Conservation (phyloP, 306 rosid species). For the Trifolium fragiferum region DNA sequence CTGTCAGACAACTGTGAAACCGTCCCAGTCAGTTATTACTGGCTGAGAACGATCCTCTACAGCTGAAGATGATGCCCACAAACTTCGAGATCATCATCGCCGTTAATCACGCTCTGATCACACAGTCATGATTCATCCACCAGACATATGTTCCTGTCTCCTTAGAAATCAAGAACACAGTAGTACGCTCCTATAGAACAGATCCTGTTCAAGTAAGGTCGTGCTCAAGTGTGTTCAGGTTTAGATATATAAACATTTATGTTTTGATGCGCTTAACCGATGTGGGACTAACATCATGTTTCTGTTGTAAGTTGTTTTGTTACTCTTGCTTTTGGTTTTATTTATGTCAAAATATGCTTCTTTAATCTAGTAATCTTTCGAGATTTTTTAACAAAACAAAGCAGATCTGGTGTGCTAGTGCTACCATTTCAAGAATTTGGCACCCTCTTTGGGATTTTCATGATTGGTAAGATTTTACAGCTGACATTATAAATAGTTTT, state of each 20-base stretch:
- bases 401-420: neutral
- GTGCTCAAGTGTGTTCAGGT: accelerated
- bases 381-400: neutral
- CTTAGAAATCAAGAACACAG: conserved; percentile 28
- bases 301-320: neutral
- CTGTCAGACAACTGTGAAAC: neutral
- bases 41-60: neutral
- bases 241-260: neutral
- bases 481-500: neutral
- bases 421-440: neutral
- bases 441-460: neutral
- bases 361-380: neutral
- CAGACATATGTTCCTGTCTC: conserved; percentile 29
- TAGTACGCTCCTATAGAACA: conserved; percentile 23
- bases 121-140: conserved; percentile 22
- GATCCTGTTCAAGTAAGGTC: conserved; percentile 37
- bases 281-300: neutral
- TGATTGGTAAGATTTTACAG: neutral
- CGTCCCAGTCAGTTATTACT: neutral
- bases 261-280: too few species aligned
- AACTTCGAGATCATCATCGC: accelerated
- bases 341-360: neutral
- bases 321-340: neutral
- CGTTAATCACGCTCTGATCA: conserved; percentile 38
- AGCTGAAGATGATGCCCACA: accelerated